These are phyloP conservation scores for Leccinum colubrinum DNA, from an alignment of 1,284 basidiomycete genomes.

Conservation along the genomic window DNA sequence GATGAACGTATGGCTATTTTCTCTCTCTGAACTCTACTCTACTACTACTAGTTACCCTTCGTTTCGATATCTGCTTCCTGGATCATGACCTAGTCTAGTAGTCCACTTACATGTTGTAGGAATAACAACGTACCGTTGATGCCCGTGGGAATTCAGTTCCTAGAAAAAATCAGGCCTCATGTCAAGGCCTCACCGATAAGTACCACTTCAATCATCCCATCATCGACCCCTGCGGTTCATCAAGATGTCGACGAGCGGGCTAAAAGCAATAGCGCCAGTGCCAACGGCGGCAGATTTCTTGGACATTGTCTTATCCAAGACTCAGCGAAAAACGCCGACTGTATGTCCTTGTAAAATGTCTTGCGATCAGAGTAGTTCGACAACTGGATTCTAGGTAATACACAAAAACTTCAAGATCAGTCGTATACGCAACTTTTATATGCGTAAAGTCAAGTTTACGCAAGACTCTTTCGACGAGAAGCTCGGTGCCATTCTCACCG, in stretches of 20 bases:
- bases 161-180: constrained; percentile 11
- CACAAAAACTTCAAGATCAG: constrained; percentile 99
- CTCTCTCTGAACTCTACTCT: constrained; percentile 17
- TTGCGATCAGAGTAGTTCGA: background rate
- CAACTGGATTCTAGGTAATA: constrained; percentile 60
- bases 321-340: constrained; percentile 95
- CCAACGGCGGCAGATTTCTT: constrained; percentile 94
- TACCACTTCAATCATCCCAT: background rate
- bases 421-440: constrained; percentile 92
- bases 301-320: constrained; percentile 93
- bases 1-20: constrained; percentile 12
- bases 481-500: constrained; percentile 87
- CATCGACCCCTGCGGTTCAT: background rate
- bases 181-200: background rate
- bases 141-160: constrained; percentile 16
- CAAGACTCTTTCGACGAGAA: constrained; percentile 98
- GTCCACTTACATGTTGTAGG: constrained; percentile 21
- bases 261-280: constrained; percentile 96
- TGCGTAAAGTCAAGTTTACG: constrained; percentile 99
- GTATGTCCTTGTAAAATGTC: constrained; percentile 40
- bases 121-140: constrained; percentile 11
- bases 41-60: constrained; percentile 29
- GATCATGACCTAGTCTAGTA: constrained; percentile 25
- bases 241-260: constrained; percentile 81
- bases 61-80: constrained; percentile 29